Conservation (phyloP, 148 eudicot species). For the Oxyria digyna region DNA sequence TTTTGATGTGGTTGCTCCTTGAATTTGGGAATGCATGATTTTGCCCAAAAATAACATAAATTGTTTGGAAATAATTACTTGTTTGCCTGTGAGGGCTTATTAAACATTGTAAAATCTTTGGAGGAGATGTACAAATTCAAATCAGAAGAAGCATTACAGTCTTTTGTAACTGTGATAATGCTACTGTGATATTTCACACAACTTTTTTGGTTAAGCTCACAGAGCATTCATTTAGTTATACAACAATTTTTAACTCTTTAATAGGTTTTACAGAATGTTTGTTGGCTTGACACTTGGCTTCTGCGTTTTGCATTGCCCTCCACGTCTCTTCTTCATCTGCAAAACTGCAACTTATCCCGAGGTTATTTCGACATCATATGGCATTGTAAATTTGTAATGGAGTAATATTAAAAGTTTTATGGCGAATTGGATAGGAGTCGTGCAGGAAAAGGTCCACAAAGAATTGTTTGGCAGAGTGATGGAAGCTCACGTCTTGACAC, state of each 20-base stretch:
- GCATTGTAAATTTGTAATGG: too few relatives aligned
- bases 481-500: not conserved
- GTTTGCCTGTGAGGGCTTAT: not conserved
- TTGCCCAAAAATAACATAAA: not conserved
- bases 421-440: too few relatives aligned
- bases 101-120: not conserved
- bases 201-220: too few relatives aligned
- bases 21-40: not conserved
- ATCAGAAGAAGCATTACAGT: too few relatives aligned
- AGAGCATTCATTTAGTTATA: too few relatives aligned
- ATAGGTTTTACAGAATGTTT: not conserved
- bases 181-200: too few relatives aligned
- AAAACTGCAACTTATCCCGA: too few relatives aligned
- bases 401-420: too few relatives aligned
- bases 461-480: not conserved
- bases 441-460: not conserved
- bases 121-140: not conserved
- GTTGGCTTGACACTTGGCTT: not conserved
- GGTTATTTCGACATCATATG: too few relatives aligned
- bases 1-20: not conserved
- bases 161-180: too few relatives aligned
- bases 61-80: not conserved
- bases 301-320: not conserved
- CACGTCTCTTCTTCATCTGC: not conserved
- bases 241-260: too few relatives aligned